phyloP scores from a whole-genome alignment of 2,329 filamentous ascomycete genomes.

The Trichophyton benhamiae region DNA sequence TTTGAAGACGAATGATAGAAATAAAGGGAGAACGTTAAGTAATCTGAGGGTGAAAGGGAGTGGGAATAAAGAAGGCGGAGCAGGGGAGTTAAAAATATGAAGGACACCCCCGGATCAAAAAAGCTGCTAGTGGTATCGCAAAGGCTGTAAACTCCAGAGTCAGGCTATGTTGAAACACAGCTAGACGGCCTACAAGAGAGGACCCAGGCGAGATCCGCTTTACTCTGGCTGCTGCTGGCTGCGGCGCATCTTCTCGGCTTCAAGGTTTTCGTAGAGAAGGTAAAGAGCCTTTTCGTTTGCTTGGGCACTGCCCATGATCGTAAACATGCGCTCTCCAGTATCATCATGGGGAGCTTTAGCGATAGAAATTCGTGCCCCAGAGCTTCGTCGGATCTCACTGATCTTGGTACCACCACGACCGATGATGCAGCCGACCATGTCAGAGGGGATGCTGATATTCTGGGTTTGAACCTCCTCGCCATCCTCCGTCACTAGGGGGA shows the following conservation, averaged over 20 bases:
- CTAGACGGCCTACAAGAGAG: background rate
- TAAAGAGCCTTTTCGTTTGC: constrained; percentile 94
- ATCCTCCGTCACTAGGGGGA: constrained; percentile 84
- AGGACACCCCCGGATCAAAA: background rate
- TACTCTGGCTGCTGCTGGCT: constrained; percentile 60
- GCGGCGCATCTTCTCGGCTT: constrained; percentile 97
- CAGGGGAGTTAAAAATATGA: background rate
- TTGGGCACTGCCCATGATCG: constrained; percentile 88
- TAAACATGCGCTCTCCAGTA: constrained; percentile 98
- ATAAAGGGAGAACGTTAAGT: background rate
- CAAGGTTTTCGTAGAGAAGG: constrained; percentile 94
- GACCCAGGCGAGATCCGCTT: constrained; percentile 10
- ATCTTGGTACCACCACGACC: constrained; percentile 92
- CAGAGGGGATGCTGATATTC: constrained; percentile 97
- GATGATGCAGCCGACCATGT: constrained; percentile 99
- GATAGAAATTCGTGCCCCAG: constrained; percentile 92
- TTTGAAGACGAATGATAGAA: background rate
- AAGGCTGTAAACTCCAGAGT: background rate
- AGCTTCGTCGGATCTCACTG: constrained; percentile 94
- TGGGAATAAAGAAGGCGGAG: background rate
- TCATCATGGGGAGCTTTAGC: constrained; percentile 95
- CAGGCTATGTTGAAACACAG: background rate
- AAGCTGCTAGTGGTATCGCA: background rate
- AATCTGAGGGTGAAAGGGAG: background rate
- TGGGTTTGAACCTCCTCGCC: constrained; percentile 97